Percentiles rank a stretch among this genome's conserved stretches.
phyloP scores from a whole-genome alignment of 1,139 yeast genomes.

The Candida sanyaensis region DNA sequence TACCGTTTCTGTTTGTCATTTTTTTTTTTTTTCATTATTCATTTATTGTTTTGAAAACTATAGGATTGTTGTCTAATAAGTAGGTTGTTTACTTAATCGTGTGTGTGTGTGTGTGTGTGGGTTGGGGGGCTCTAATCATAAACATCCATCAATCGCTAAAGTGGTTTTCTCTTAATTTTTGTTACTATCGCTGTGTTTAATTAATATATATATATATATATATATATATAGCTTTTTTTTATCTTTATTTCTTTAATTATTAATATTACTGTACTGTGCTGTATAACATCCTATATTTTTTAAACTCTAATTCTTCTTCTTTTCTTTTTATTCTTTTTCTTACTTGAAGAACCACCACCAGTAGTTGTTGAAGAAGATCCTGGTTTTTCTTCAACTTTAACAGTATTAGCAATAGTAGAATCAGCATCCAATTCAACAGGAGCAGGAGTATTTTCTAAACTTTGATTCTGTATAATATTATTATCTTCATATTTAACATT shows the following conservation, averaged over 20 bases:
- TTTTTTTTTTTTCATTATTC: neutral
- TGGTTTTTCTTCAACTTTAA: constrained; percentile 5
- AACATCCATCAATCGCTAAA: too few relatives aligned
- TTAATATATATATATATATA: too few relatives aligned
- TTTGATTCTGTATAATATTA: constrained; percentile 9
- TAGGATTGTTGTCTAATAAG: too few relatives aligned
- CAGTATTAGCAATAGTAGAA: neutral
- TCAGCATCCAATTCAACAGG: constrained; percentile 10
- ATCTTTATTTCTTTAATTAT: neutral
- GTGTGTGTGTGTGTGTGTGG: too few relatives aligned
- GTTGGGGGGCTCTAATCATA: too few relatives aligned
- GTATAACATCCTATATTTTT: neutral
- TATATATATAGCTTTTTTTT: too few relatives aligned
- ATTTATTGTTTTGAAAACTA: neutral
- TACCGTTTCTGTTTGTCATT: neutral
- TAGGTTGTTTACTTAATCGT: too few relatives aligned
- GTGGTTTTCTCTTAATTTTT: too few relatives aligned
- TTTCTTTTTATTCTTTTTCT: constrained; percentile 27
- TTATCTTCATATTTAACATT: constrained; percentile 38
- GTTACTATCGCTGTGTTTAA: too few relatives aligned
- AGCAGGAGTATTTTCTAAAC: constrained; percentile 12
- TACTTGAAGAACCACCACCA: constrained; percentile 12
- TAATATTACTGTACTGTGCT: neutral
- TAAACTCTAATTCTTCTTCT: constrained; percentile 21
- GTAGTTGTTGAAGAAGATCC: constrained; percentile 4